These are phyloP conservation scores for Collybia sp. DNA, from an alignment of 768 basidiomycete genomes.

Conservation along the genomic window DNA sequence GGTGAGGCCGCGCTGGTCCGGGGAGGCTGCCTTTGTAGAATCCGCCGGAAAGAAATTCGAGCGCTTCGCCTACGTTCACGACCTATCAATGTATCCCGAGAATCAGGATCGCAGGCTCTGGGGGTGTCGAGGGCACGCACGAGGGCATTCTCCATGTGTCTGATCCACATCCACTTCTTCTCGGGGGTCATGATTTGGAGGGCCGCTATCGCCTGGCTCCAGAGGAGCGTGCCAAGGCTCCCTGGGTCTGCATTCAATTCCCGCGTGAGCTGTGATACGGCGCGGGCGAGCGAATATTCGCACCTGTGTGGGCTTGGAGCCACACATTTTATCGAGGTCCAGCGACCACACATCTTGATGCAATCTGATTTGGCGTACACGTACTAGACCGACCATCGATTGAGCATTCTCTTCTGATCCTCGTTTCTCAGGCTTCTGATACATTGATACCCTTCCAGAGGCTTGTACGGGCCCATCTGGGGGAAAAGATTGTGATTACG, in stretches of 20 bases:
- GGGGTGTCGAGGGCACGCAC: constrained; percentile 20
- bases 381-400: too few species aligned
- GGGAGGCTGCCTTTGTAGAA: constrained; percentile 52
- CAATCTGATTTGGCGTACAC: constrained; percentile 27
- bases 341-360: too few species aligned
- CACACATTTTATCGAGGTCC: constrained; percentile 36
- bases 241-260: constrained; percentile 41
- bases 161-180: constrained; percentile 53
- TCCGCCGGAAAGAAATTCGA: constrained; percentile 59
- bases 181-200: constrained; percentile 52
- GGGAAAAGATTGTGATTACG: too few species aligned
- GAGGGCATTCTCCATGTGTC: constrained; percentile 53
- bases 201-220: constrained; percentile 55
- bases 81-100: constrained; percentile 28
- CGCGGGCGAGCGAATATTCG: too few species aligned
- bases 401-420: too few species aligned
- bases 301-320: constrained; percentile 38
- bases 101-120: neutral
- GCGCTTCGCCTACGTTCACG: constrained; percentile 54
- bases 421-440: too few species aligned
- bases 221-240: constrained; percentile 51
- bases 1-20: constrained; percentile 32
- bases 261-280: too few species aligned
- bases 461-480: too few species aligned
- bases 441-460: too few species aligned